These are phyloP conservation scores for Cinchona pubescens DNA, from an alignment of 257 asterid genomes.

Conservation along the genomic window DNA sequence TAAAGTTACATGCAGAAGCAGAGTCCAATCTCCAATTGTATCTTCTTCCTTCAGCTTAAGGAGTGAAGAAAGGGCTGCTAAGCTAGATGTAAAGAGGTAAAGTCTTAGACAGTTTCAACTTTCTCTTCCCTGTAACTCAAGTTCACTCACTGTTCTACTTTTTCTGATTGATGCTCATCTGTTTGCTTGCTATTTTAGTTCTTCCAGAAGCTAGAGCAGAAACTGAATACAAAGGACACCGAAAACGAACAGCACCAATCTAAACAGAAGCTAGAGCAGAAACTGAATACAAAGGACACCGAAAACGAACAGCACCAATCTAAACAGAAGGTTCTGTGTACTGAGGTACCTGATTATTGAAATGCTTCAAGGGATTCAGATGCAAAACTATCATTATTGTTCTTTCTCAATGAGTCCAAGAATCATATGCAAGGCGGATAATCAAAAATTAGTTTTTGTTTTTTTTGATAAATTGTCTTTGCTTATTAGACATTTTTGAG, in stretches of 20 bases:
- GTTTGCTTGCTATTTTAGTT: slow-evolving; percentile 33
- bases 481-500: background rate
- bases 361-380: background rate
- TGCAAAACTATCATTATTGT: background rate
- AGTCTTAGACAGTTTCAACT: slow-evolving; percentile 12
- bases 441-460: background rate
- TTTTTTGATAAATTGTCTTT: background rate
- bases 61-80: slow-evolving; percentile 84
- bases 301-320: slow-evolving; percentile 42
- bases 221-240: slow-evolving; percentile 39
- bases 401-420: background rate
- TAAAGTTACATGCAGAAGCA: slow-evolving; percentile 30
- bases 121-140: slow-evolving; percentile 6
- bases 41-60: slow-evolving; percentile 59
- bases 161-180: slow-evolving; percentile 8
- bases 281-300: slow-evolving; percentile 39
- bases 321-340: slow-evolving; percentile 54
- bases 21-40: slow-evolving; percentile 37
- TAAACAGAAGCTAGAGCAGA: slow-evolving; percentile 71
- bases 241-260: slow-evolving; percentile 42
- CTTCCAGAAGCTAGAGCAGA: slow-evolving; percentile 69
- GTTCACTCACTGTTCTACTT: background rate
- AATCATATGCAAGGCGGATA: background rate
- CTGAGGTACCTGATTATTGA: background rate
- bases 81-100: slow-evolving; percentile 83